Evolutionary conservation across 2,329 filamentous ascomycete species (phyloP).

Genomic region (Neoarthrinium moseri): DNA sequence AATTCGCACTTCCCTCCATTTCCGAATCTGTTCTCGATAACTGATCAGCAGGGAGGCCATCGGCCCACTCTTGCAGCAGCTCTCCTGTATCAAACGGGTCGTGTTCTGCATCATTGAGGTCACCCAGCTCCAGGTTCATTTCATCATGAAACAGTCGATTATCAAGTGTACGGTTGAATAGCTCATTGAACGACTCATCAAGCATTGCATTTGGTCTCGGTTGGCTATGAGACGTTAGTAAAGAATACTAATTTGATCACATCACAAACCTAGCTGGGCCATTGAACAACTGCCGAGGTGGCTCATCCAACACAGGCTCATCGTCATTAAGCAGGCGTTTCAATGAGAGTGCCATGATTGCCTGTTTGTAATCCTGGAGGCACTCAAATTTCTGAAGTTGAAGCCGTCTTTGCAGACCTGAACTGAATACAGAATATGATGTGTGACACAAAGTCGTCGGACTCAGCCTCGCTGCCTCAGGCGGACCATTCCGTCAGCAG

Average conservation of each 20-base stretch:
- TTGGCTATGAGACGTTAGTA: no score
- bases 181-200: background rate
- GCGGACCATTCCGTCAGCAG: background rate
- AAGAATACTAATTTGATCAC: background rate
- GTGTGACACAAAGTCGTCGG: background rate
- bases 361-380: no score
- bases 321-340: conserved; percentile 3
- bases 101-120: background rate
- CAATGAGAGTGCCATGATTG: conserved; percentile 2
- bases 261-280: background rate
- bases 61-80: background rate
- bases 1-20: background rate
- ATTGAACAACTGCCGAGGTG: background rate
- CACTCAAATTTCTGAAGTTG: background rate
- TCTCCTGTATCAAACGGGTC: background rate
- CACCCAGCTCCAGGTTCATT: background rate
- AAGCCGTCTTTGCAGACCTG: background rate
- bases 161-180: background rate
- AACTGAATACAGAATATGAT: background rate
- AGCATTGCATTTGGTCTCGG: no score
- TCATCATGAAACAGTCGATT: background rate
- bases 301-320: background rate
- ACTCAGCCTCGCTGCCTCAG: background rate
- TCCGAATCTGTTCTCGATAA: background rate
- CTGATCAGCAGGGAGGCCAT: background rate